Evolutionary conservation across 164 flowering plant species (phyloP).

Genomic region (Sedum album): DNA sequence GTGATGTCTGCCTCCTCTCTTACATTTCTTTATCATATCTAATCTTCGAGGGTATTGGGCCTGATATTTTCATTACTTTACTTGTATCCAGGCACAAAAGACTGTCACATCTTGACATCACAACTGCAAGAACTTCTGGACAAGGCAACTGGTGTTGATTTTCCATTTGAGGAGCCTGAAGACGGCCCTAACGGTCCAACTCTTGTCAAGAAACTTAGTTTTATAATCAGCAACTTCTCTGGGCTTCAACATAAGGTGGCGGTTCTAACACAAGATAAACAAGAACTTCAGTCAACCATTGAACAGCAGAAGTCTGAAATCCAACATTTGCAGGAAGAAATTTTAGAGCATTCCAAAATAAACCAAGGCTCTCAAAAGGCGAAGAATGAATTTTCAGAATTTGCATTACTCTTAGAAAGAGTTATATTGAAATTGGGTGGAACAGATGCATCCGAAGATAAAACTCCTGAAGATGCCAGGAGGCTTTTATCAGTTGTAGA

Average conservation of each 20-base stretch:
- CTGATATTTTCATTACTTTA: constrained; percentile 3
- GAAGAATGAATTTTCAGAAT: constrained; percentile 33
- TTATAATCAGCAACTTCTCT: constrained; percentile 34
- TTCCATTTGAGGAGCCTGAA: constrained; percentile 24
- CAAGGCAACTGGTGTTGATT: constrained; percentile 37
- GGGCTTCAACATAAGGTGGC: constrained; percentile 34
- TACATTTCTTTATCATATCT: neutral
- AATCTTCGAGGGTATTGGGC: neutral
- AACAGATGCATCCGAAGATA: constrained; percentile 33
- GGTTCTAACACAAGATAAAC: constrained; percentile 37
- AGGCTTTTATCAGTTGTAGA: constrained; percentile 39
- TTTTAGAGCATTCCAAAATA: constrained; percentile 20
- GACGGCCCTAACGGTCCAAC: constrained; percentile 26
- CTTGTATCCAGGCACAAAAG: constrained; percentile 39
- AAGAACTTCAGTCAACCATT: constrained; percentile 44
- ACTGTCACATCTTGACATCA: constrained; percentile 29
- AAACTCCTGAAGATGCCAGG: constrained; percentile 24
- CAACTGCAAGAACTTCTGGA: constrained; percentile 41
- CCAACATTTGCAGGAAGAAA: constrained; percentile 45
- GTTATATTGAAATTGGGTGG: constrained; percentile 49
- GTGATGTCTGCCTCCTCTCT: neutral
- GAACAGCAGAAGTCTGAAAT: constrained; percentile 35
- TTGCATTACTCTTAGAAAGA: constrained; percentile 36
- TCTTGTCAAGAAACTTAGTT: constrained; percentile 47
- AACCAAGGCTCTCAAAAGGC: constrained; percentile 29